Evolutionary conservation across 179 eudicot species (phyloP), one percentile per base, ranked within the genome.

Genomic region (Nepenthes alata): DNA sequence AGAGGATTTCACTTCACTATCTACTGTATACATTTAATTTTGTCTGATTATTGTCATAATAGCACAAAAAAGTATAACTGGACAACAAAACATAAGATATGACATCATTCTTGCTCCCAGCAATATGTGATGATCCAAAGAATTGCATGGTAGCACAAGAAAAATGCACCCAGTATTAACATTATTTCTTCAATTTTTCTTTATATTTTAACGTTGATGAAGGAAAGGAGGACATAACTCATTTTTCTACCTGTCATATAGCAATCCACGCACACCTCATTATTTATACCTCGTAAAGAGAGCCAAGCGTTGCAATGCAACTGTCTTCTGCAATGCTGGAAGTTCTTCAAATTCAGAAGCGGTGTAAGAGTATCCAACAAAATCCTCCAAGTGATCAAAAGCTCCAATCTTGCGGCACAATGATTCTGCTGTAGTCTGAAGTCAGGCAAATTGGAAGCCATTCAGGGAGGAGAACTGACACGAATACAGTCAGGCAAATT

Each of bases 311-410:
- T 90, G 99, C 78, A 94, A 67, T 54, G 99, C 99, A 37, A 81
- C 44, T 13, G 89, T 58, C 70, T 82, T 87, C 71, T 94, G 97
- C 79, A 87, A 41, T 37, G 95, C 94, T 60, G 99, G 85, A 71
- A 94, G 91, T 62, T 83, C 89, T 75, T 94, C 97, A 77, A 94
- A 94, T 77, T 94, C 99, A 61, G 99, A 85, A 64, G 99, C 99
- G 66, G 99, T 87, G 67, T 77, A 94, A 59, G 99, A 94, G 70
- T 78, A 75, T 52, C 95, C 97, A 55, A 59, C 66, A 78, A 88
- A 87, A 78, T 90, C 95, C 44, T 75, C 87, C 73, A 87, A 79
- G 79, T 94, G 89, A 78, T 84, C 94, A 74, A 94, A 90, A 62
- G 87, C 94, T 69, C 99, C 97, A 58, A 90, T 83, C 66, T 80